Base-by-base conservation (phyloP, 768 basidiomycete genomes). In the Amanita pseudoporphyria region DNA sequence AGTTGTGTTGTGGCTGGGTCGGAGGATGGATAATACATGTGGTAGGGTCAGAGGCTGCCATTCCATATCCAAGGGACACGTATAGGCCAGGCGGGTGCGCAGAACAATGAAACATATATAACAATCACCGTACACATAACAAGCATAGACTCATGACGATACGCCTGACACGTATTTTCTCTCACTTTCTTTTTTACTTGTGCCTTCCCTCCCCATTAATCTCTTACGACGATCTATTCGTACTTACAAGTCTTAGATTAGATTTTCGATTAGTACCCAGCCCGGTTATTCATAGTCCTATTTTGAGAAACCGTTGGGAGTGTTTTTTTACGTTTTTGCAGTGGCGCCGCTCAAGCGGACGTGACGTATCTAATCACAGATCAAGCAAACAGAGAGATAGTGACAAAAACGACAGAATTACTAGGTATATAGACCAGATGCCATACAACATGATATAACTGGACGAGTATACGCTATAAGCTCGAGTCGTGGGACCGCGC, bases 91-190 rank as follows among this genome's bases (percentile, higher is more conserved):
- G 43, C 16, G 30, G 35, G 45, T 26, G 35, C 35, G 45, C 14
- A 47, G 36, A 37, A 36, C 24, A n/a, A 38, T 19, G 28, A 26
- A 47, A 24, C 41, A 43, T 28, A 24, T 21, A 41, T 26, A 43
- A 43, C 26, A 26, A 43, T 16, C 26, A 28, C 16, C 24, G 36
- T 37, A 18, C 14, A 28, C 28, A 43, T 16, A 43, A n/a, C 41
- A 43, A 43, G 24, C 22, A 43, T 43, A 43, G 41, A 43, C 41
- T 37, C 21, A 47, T 47, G 35, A 36, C 45, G 45, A 47, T 47
- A 47, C 45, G 45, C 35, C 35, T 16, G 45, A 38, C 32, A 47
- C 45, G 45, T 37, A 37, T 38, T 47, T 26, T 24, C 35, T 21
- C 26, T 37, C 35, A 28, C 36, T 37, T 37, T n/a, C 24, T 5